Evolutionary conservation across 176 grass and related monocot genomes (phyloP).

Genomic region (Oropetium thomaeum): DNA sequence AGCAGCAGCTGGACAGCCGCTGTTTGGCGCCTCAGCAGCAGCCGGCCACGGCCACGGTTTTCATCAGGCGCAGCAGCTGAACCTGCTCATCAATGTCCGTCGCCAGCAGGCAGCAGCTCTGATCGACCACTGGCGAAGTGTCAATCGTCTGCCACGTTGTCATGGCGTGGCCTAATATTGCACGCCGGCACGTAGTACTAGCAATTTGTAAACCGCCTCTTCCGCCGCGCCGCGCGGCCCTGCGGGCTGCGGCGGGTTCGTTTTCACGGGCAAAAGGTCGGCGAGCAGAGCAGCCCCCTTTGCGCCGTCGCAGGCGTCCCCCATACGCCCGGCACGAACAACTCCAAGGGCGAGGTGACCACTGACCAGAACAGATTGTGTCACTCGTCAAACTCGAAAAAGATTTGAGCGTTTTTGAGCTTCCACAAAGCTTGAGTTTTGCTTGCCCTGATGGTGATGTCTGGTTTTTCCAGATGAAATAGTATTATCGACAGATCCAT

Average conservation of each 20-base stretch:
- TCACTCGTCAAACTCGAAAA: not conserved
- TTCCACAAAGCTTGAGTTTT: not conserved
- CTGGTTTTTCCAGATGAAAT: not conserved
- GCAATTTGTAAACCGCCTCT: too few species aligned
- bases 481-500: not conserved
- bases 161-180: not conserved
- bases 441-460: not conserved
- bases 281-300: not conserved
- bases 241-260: not conserved
- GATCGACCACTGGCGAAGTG: not conserved
- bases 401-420: slow-evolving; percentile 9
- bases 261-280: not conserved
- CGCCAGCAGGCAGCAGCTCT: not conserved
- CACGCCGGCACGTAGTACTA: too few species aligned
- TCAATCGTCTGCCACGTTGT: not conserved
- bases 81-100: not conserved
- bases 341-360: not conserved
- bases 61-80: slow-evolving; percentile 21
- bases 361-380: not conserved
- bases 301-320: not conserved
- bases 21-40: slow-evolving; percentile 3
- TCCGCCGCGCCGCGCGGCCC: not conserved
- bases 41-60: not conserved
- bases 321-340: not conserved
- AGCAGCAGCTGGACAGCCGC: not conserved